A percentile compares a stretch with the other conserved stretches of the same genome.
phyloP scores from a whole-genome alignment of 1,284 basidiomycete genomes.

The Neotropicomus parvogracilis region DNA sequence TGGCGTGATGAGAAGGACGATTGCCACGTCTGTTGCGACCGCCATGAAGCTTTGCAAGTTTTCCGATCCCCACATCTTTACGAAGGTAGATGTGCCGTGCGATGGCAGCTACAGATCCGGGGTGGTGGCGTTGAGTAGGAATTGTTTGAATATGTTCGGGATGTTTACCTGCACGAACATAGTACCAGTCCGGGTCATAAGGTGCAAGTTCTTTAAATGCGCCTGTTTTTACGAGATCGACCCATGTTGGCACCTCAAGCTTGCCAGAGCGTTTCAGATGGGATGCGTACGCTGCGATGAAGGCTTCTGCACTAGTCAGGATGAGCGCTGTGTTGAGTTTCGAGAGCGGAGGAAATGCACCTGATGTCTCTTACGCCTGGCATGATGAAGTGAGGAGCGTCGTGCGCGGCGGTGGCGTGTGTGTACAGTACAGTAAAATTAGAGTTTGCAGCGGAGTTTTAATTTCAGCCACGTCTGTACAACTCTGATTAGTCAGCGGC shows the following conservation, averaged over 20 bases:
- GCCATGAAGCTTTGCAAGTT: slow-evolving; percentile 95
- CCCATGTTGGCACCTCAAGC: slow-evolving; percentile 98
- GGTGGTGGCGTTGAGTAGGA: slow-evolving; percentile 1
- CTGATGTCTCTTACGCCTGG: slow-evolving; percentile 91
- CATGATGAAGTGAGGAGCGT: slow-evolving; percentile 57
- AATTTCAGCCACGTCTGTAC: slow-evolving; percentile 42
- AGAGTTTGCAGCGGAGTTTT: slow-evolving; percentile 37
- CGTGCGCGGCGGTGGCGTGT: slow-evolving; percentile 41
- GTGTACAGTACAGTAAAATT: slow-evolving; percentile 34
- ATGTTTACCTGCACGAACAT: slow-evolving; percentile 85
- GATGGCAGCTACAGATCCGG: slow-evolving; percentile 68
- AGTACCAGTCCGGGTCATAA: slow-evolving; percentile 99
- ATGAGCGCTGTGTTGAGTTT: slow-evolving; percentile 1
- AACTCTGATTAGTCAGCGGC: slow-evolving; percentile 42
- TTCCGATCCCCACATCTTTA: slow-evolving; percentile 97
- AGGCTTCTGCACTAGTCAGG: slow-evolving; percentile 72
- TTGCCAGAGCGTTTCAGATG: slow-evolving; percentile 96
- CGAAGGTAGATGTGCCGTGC: slow-evolving; percentile 99
- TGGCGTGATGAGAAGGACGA: slow-evolving; percentile 92
- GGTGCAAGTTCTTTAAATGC: slow-evolving; percentile 97
- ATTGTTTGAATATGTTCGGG: slow-evolving; percentile 25
- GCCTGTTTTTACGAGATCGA: slow-evolving; percentile 98
- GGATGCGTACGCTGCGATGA: slow-evolving; percentile 89
- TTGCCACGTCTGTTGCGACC: slow-evolving; percentile 93
- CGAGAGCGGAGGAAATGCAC: slow-evolving; percentile 40